Conservation (phyloP, 1,284 basidiomycete genomes). For the Puccinia coronata region DNA sequence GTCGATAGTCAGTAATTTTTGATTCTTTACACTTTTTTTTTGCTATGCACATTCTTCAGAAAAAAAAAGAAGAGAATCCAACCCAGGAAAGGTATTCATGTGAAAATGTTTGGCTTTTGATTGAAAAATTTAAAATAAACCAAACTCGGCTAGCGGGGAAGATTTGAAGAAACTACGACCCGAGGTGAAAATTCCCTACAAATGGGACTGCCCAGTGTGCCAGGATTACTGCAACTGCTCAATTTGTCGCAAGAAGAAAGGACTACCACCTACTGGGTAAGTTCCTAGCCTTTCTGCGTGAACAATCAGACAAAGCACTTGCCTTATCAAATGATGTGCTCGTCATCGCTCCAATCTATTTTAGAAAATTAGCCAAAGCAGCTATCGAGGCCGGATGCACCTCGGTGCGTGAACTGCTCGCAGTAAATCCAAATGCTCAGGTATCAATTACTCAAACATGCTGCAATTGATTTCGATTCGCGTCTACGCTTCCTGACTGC, state of each 20-base stretch:
- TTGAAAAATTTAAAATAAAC: background rate
- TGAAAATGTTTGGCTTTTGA: background rate
- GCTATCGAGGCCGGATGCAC: slow-evolving; percentile 33
- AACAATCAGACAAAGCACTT: background rate
- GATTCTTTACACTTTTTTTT: background rate
- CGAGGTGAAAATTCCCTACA: background rate
- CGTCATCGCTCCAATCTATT: background rate
- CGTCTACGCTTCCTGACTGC: background rate
- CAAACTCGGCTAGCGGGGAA: slow-evolving; percentile 35
- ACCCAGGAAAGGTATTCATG: slow-evolving; percentile 3
- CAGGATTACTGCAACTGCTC: slow-evolving; percentile 49
- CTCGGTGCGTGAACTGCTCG: slow-evolving; percentile 43
- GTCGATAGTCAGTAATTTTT: slow-evolving; percentile 46
- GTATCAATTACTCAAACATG: slow-evolving; percentile 15
- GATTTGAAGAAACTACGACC: slow-evolving; percentile 30
- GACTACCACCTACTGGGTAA: slow-evolving; percentile 46
- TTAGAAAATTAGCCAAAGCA: slow-evolving; percentile 32
- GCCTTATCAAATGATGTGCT: background rate
- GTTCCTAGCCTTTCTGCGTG: background rate
- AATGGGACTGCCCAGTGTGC: slow-evolving; percentile 48
- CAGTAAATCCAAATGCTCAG: slow-evolving; percentile 42
- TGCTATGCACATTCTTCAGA: background rate
- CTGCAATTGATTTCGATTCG: background rate
- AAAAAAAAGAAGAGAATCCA: background rate
- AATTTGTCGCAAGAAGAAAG: slow-evolving; percentile 48